Conservation (phyloP, 805 yeast species). For the Saturnispora ahearnii region DNA sequence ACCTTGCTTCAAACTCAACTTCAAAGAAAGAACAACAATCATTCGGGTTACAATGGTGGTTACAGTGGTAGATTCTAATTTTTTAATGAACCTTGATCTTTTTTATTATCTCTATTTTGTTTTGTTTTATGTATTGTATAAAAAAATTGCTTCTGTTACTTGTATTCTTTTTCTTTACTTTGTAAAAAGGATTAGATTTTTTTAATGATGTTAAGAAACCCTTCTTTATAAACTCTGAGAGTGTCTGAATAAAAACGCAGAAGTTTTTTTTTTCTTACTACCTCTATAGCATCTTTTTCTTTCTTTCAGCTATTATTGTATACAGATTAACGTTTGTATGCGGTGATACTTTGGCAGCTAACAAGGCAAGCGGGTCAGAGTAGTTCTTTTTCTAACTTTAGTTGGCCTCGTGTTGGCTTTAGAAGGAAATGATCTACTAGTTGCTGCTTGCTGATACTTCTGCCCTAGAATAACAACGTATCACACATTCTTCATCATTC, state of each 20-base stretch:
- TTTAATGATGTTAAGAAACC: not conserved
- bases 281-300: not conserved
- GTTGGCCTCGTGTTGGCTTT: not conserved
- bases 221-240: not conserved
- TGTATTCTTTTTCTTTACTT: not conserved
- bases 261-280: not conserved
- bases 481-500: conserved; percentile 80
- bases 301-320: not conserved
- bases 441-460: conserved; percentile 36
- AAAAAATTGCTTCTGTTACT: not conserved
- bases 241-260: not conserved
- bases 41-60: conserved; percentile 8
- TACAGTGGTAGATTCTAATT: conserved; percentile 9
- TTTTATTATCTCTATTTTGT: not conserved
- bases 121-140: conserved; percentile 1
- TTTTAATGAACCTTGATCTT: not conserved
- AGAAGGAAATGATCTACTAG: not conserved
- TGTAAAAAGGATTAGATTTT: not conserved
- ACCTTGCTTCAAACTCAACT: conserved; percentile 29
- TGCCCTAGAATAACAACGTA: conserved; percentile 54
- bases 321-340: not conserved
- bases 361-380: conserved; percentile 6
- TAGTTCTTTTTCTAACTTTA: not conserved
- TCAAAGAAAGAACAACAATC: conserved; percentile 14
- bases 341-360: conserved; percentile 4